Conservation (phyloP, 768 basidiomycete genomes). For the Lentinus tigrinus region DNA sequence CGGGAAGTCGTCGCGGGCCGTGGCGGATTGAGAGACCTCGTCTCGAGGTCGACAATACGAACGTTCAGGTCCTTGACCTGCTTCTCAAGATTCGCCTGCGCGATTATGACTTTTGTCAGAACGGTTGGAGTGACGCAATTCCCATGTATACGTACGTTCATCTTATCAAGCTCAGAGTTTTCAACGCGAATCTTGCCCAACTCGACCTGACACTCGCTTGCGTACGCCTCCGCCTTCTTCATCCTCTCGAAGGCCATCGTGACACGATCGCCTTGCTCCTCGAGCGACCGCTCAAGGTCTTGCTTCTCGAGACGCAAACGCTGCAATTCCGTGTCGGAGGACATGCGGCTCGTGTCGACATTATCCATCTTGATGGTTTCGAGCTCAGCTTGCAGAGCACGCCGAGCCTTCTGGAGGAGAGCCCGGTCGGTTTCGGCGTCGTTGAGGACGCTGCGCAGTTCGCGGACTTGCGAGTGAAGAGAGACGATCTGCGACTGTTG, state of each 20-base stretch:
- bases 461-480: slow-evolving; percentile 82
- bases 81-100: slow-evolving; percentile 78
- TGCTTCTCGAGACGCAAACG: slow-evolving; percentile 77
- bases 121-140: no score
- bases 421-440: slow-evolving; percentile 83
- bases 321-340: slow-evolving; percentile 74
- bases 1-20: slow-evolving; percentile 51
- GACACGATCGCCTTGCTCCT: slow-evolving; percentile 76
- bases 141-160: slow-evolving; percentile 67
- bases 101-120: no score
- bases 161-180: slow-evolving; percentile 76
- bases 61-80: slow-evolving; percentile 83
- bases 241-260: slow-evolving; percentile 71
- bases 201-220: slow-evolving; percentile 74
- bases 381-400: slow-evolving; percentile 75
- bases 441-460: slow-evolving; percentile 76
- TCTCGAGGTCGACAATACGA: slow-evolving; percentile 80
- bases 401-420: slow-evolving; percentile 78
- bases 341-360: slow-evolving; percentile 65
- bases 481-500: slow-evolving; percentile 84
- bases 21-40: slow-evolving; percentile 70
- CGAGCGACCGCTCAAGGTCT: slow-evolving; percentile 73
- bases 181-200: slow-evolving; percentile 75
- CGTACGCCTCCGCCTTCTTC: slow-evolving; percentile 78
- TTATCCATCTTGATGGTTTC: slow-evolving; percentile 78